Conservation (phyloP, 2,329 filamentous ascomycete genomes). For the Verticillium alfalfae region DNA sequence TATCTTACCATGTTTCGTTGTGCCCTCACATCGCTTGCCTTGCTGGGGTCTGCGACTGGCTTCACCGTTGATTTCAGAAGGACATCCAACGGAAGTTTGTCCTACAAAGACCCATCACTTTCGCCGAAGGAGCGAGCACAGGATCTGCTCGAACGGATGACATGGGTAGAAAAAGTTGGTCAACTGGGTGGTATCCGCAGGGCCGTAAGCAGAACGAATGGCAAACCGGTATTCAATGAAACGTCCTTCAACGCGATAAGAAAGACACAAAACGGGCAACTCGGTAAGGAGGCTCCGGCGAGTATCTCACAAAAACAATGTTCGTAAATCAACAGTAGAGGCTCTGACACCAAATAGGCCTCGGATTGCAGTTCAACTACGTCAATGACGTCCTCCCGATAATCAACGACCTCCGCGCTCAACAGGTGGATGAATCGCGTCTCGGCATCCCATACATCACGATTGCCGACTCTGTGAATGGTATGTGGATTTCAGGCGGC, state of each 20-base stretch:
- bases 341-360: constrained; percentile 11
- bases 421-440: constrained; percentile 12
- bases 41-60: not conserved
- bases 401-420: constrained; percentile 15
- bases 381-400: constrained; percentile 18
- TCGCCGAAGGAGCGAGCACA: constrained; percentile 4
- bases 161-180: constrained; percentile 8
- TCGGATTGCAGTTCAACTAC: constrained; percentile 21
- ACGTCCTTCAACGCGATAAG: constrained; percentile 2
- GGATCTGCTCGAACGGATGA: constrained; percentile 5
- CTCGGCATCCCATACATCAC: constrained; percentile 18
- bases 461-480: constrained; percentile 21
- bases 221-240: constrained; percentile 1
- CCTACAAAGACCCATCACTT: not conserved
- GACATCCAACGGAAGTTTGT: not conserved
- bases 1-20: not conserved
- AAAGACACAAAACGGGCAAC: constrained; percentile 7
- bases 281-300: not conserved
- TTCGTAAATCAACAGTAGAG: not conserved
- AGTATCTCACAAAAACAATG: too few species aligned
- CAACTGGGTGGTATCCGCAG: constrained; percentile 7
- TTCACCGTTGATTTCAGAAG: not conserved
- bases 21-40: not conserved
- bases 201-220: constrained; percentile 3
- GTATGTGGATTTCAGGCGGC: constrained; percentile 20